Percentiles rank a stretch among this genome's conserved stretches.
Evolutionary conservation across 73 alveolate genomes (phyloP).

Genomic region (Effrenium voratum): DNA sequence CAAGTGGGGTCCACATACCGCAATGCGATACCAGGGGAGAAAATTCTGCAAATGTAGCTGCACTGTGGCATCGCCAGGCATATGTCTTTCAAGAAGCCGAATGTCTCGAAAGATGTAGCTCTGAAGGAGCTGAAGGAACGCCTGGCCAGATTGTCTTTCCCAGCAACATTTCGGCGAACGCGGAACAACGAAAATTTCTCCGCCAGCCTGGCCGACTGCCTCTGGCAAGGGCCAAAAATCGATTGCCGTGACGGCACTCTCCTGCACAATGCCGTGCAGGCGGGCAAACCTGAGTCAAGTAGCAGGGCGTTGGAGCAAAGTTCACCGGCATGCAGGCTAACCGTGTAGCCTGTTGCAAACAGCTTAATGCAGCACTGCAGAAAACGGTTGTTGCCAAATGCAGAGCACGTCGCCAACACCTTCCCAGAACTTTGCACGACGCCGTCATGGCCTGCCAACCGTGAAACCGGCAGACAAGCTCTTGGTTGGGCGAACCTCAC

Average conservation of each 20-base stretch:
- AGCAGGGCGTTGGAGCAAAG: too few species aligned
- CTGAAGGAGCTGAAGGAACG: slow-evolving; percentile 14
- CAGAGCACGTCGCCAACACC: too few species aligned
- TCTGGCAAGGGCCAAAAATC: slow-evolving; percentile 28
- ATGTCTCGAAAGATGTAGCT: neutral
- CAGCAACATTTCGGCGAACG: neutral
- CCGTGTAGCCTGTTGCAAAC: neutral
- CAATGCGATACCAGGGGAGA: neutral
- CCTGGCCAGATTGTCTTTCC: too few species aligned
- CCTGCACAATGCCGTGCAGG: neutral
- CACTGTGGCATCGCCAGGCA: neutral
- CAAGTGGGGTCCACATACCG: neutral
- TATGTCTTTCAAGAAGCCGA: slow-evolving; percentile 1
- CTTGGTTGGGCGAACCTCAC: too few species aligned
- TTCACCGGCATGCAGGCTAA: neutral
- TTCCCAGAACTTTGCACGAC: too few species aligned
- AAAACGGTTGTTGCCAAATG: too few species aligned
- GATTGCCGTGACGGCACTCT: neutral
- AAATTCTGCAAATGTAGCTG: neutral
- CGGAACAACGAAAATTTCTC: neutral
- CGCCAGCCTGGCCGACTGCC: neutral
- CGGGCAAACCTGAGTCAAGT: neutral
- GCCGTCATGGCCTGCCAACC: too few species aligned
- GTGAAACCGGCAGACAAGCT: too few species aligned
- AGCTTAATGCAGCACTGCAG: too few species aligned